Base-by-base conservation (phyloP, 257 asterid species). In the Nicotiana otophora region DNA sequence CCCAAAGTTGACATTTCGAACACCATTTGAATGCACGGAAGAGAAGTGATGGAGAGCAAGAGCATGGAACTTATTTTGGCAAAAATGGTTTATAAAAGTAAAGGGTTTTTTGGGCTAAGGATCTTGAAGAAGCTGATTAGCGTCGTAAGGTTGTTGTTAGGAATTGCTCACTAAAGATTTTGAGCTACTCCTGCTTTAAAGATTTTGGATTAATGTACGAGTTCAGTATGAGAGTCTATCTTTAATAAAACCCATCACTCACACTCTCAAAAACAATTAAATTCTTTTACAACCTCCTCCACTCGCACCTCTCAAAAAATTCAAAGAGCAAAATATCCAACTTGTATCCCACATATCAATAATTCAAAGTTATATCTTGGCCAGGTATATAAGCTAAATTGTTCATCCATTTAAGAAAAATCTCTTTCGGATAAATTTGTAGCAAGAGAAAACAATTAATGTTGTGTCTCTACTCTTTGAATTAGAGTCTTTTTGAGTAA, bases 11-110 rank as follows among this genome's bases (percentile, higher is more conserved):
- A 91, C 95, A 26, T 88, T 42, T 42, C 69, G 61, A 81, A 95
- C 88, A 20, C 86, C 76, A 68, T 65, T 87, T 51, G 4, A 58
- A 60, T 91, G 97, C 97, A 93, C 93, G 82, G 86, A 92, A 51
- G 87, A 88, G 42, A 93, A 78, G 58, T 93, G 83, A 15, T 74
- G 89, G 68, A 95, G 90, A 76, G 98, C 93, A 53, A 81, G 83
- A 48, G 63, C 53, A 57, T 87, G 88, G 10, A 76, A 81, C 77
- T 94, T 96, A 15, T 80, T 58, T 84, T 88, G 93, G 65, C 91
- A 89, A 78, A 94, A 90, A 61, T 61, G 17, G 67, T 61, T 61
- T 61, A 9, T 9, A 85, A 36, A 36, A 36, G 42, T 8, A 36
- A 36, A 36, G 42, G 42, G 42, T 88, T 92, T 54, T 65, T 77